These are phyloP conservation scores for Trypanosoma boissoni DNA, from an alignment of 208 protist species.

Conservation along the genomic window DNA sequence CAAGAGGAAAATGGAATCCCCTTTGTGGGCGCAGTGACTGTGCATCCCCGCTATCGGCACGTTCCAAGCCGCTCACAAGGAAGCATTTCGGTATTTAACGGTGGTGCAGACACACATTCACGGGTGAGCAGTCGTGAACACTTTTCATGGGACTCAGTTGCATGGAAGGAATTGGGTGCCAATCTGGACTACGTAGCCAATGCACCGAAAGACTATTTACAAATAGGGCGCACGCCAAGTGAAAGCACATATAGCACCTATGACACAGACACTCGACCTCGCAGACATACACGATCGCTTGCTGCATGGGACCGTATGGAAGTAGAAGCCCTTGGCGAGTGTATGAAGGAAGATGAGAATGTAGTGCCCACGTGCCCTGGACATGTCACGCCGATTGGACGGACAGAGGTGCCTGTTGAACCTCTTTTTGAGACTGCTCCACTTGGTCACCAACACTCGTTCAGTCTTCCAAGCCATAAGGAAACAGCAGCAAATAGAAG, in stretches of 20 bases:
- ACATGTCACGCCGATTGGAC: conserved; percentile 14
- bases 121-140: conserved; percentile 28
- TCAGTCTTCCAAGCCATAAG: conserved; percentile 24
- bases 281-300: conserved; percentile 22
- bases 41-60: conserved; percentile 26
- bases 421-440: conserved; percentile 25
- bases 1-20: conserved; percentile 2
- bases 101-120: conserved; percentile 19
- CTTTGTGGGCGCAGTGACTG: conserved; percentile 12
- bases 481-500: neutral
- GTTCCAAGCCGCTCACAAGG: conserved; percentile 11
- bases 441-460: conserved; percentile 25
- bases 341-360: neutral
- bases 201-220: conserved; percentile 17
- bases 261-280: neutral
- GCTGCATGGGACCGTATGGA: conserved; percentile 24
- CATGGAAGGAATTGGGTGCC: conserved; percentile 22
- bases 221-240: conserved; percentile 6
- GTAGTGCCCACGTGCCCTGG: neutral
- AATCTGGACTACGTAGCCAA: conserved; percentile 4
- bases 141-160: conserved; percentile 27
- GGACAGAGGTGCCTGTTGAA: conserved; percentile 2
- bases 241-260: neutral
- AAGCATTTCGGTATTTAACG: conserved; percentile 21
- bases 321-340: conserved; percentile 13